Conservation (phyloP, 176 grass and related monocot species). For the Urochloa ruziziensis region DNA sequence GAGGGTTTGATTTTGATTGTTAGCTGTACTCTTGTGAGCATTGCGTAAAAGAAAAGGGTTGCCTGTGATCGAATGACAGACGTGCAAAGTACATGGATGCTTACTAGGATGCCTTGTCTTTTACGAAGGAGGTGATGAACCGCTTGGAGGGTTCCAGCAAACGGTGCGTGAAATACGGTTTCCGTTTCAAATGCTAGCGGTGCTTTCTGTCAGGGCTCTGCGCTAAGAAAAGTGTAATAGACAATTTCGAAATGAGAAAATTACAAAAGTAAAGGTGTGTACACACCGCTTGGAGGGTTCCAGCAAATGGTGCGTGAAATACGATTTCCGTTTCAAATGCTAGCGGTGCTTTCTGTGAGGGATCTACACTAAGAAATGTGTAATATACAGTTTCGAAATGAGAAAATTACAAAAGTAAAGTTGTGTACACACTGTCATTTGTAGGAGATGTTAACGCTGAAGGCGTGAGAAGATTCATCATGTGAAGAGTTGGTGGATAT, state of each 20-base stretch:
- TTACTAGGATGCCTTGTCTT: no score
- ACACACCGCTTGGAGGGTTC: not conserved
- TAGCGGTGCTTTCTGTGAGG: not conserved
- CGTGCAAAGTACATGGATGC: not conserved
- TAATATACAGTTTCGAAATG: fast-evolving
- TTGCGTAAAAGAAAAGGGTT: not conserved
- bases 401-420: not conserved
- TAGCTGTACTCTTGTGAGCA: not conserved
- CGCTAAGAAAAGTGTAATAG: not conserved
- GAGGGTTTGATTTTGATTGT: not conserved
- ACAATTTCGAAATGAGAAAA: not conserved
- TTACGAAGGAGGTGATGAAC: not conserved
- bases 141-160: not conserved
- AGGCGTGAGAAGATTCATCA: not conserved
- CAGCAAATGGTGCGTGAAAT: not conserved
- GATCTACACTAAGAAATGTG: not conserved
- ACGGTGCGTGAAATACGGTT: not conserved
- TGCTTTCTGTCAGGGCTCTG: not conserved
- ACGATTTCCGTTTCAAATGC: not conserved
- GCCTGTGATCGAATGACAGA: not conserved
- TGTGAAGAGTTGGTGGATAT: not conserved
- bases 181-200: not conserved
- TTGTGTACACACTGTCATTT: not conserved
- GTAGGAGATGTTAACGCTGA: not conserved
- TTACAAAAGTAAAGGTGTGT: not conserved